Evolutionary conservation across 1,284 basidiomycete genomes (phyloP), one percentile per base, ranked within the genome.

Genomic region (Cryptococcus jaspeensis): DNA sequence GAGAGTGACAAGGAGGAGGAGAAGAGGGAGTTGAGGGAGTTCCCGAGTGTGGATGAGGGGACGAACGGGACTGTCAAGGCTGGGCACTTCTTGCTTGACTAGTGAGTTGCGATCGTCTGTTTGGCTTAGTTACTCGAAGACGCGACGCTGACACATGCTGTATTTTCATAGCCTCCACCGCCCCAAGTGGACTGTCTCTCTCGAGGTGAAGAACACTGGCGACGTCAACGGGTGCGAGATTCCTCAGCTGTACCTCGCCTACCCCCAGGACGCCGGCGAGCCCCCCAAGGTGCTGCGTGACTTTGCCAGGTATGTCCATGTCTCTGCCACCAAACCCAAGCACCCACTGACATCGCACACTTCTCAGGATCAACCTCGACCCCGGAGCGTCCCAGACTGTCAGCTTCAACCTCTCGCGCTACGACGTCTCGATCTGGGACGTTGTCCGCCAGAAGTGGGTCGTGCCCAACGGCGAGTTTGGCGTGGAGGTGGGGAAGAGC

Each of bases 141-240:
- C 6, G 18, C 41, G n/a, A 23, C 20, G 28, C 28, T 32, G 28
- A 32, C 9, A 4, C 2, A 44, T 44, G n/a, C n/a, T n/a, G 13
- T 22, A 44, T 28, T 18, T 25, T 23, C 18, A 50, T 32, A 70
- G 67, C 13, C 67, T 80, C 0, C 79, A 80, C 66, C 59, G 69
- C 43, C 59, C 66, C 18, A 64, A 66, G 36, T 75, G 71, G 68
- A 67, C 58, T 1, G 67, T 81, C 52, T 65, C 72, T 5, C 74
- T 73, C 13, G 70, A 78, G 23, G 65, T 83, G 39, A 74, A 70
- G 36, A 83, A 83, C 69, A 71, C 69, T 1, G 81, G 81, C 15
- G 45, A 58, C 1, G 66, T 76, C 1, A 65, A 69, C 8, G 81
- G 77, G 3, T 76, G 74, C 56, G 81, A 81, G 42, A 56, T 76